These are phyloP conservation scores for Chaetothyriales sp. DNA, from an alignment of 2,329 filamentous ascomycete species.

Conservation along the genomic window DNA sequence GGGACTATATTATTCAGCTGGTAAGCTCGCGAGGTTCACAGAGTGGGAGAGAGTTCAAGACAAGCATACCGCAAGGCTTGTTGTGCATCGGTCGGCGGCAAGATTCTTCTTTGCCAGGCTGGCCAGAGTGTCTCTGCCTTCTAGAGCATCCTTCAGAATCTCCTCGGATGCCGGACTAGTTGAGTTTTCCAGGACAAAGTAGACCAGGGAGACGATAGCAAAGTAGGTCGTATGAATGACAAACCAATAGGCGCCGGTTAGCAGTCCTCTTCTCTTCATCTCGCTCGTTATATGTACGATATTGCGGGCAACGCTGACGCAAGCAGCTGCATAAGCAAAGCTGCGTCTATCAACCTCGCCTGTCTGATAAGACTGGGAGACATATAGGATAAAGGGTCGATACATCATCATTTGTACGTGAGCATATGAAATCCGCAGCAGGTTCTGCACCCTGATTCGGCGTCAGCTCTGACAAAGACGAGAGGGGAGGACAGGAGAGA, in stretches of 20 bases:
- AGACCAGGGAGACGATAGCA: conserved; percentile 48
- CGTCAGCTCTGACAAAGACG: conserved; percentile 21
- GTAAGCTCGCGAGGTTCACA: background rate
- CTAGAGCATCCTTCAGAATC: conserved; percentile 68
- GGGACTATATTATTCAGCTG: conserved; percentile 34
- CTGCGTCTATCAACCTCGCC: conserved; percentile 44
- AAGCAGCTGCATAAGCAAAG: conserved; percentile 50
- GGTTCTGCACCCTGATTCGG: conserved; percentile 37
- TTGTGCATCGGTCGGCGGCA: conserved; percentile 74
- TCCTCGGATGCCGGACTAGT: conserved; percentile 50
- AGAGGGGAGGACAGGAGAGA: too few relatives aligned
- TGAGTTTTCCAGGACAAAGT: conserved; percentile 50
- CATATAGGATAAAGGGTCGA: conserved; percentile 50
- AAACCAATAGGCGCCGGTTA: conserved; percentile 52
- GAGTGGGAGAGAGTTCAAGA: conserved; percentile 1
- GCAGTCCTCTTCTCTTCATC: conserved; percentile 46
- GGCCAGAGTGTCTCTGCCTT: conserved; percentile 68
- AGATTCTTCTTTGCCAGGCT: conserved; percentile 68
- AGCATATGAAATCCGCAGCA: conserved; percentile 48
- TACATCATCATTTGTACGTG: conserved; percentile 52
- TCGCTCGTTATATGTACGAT: conserved; percentile 50
- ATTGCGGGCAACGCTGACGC: conserved; percentile 50
- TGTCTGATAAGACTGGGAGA: conserved; percentile 36
- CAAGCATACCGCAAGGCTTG: conserved; percentile 53
- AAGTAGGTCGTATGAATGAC: conserved; percentile 56